Percentiles rank a stretch among this genome's conserved stretches.
Evolutionary conservation across 2,329 filamentous ascomycete species (phyloP).

Genomic region (Trichoderma sp.): DNA sequence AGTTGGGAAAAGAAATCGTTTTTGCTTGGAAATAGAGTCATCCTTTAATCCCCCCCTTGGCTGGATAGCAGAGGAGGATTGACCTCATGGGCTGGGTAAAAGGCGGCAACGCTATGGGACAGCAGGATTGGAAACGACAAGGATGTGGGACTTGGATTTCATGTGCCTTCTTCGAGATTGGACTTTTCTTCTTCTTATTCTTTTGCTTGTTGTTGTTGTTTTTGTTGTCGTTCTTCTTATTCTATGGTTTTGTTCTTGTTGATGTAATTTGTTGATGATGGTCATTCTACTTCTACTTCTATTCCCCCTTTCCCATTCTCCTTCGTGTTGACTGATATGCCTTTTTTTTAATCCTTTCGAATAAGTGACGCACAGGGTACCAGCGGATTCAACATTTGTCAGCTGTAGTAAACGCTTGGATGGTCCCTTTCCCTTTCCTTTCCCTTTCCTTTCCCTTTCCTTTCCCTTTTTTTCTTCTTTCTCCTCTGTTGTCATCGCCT

Average conservation of each 20-base stretch:
- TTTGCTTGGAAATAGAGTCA: conserved; percentile 9
- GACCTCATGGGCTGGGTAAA: not conserved
- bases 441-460: not conserved
- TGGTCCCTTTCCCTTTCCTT: not conserved
- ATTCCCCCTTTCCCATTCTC: not conserved
- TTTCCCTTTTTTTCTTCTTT: not conserved
- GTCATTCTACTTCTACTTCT: not conserved
- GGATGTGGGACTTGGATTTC: not conserved
- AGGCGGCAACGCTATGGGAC: not conserved
- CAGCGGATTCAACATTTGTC: not conserved
- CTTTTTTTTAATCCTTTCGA: not conserved
- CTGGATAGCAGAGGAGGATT: not conserved
- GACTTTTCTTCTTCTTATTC: not conserved
- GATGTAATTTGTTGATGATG: not conserved
- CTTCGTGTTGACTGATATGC: not conserved
- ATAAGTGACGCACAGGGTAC: not conserved
- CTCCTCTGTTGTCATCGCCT: not conserved
- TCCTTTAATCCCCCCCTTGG: not conserved
- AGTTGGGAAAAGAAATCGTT: not conserved
- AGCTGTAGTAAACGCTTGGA: not conserved
- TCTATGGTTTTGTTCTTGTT: not conserved
- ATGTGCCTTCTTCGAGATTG: not conserved
- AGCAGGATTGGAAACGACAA: not conserved
- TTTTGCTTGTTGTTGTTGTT: not conserved
- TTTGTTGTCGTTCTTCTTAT: not conserved